phyloP scores from a whole-genome alignment of 1,139 yeast species.

The Entelexis sorbosivorans region DNA sequence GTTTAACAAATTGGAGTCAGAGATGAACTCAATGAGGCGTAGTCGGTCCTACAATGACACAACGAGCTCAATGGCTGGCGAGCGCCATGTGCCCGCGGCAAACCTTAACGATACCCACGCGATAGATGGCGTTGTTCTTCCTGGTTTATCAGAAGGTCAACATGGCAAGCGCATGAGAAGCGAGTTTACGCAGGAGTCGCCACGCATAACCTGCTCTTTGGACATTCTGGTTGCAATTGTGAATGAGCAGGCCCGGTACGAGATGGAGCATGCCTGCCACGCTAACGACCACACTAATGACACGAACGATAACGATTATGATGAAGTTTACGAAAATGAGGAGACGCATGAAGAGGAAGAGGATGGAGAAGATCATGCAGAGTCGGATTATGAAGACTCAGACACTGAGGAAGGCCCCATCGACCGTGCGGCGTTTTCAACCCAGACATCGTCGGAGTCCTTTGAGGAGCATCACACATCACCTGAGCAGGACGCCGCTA shows the following conservation, averaged over 20 bases:
- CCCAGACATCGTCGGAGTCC: not conserved
- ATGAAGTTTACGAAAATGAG: not conserved
- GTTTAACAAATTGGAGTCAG: not conserved
- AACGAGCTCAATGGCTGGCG: not conserved
- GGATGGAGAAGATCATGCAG: not conserved
- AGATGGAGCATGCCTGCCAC: not conserved
- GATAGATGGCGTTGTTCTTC: not conserved
- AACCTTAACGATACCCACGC: not conserved
- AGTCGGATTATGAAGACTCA: too few species aligned
- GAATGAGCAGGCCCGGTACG: not conserved
- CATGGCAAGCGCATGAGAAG: not conserved
- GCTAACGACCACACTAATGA: not conserved
- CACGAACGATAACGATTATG: not conserved
- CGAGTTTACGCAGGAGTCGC: not conserved
- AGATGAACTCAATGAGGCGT: not conserved
- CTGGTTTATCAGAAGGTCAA: not conserved
- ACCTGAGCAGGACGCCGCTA: constrained; percentile 3
- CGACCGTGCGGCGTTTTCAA: not conserved
- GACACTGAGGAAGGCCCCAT: too few species aligned
- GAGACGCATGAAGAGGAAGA: not conserved
- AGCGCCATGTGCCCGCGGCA: not conserved
- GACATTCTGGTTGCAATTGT: constrained; percentile 12
- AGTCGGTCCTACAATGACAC: not conserved
- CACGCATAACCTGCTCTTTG: constrained; percentile 7
- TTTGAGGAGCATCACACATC: not conserved